A percentile compares a stretch with the other conserved stretches of the same genome.
Evolutionary conservation across 345 rosid genomes (phyloP).

Genomic region (Murraya paniculata): DNA sequence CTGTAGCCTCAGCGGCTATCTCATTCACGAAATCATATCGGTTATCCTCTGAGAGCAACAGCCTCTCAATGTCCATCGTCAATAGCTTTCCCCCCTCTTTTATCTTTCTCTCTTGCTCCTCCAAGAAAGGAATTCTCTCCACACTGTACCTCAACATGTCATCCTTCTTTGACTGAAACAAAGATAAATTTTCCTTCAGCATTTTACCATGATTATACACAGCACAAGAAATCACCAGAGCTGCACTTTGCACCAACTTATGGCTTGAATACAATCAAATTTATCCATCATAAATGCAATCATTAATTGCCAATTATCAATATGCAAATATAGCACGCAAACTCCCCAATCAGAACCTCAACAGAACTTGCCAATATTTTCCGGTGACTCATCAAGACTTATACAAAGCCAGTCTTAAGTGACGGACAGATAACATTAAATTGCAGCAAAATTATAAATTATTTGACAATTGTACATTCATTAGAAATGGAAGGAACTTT

Average conservation of each 20-base stretch:
- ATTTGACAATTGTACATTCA: neutral
- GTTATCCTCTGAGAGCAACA: conserved; percentile 72
- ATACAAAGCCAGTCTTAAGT: neutral
- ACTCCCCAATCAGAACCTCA: neutral
- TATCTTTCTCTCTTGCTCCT: conserved; percentile 81
- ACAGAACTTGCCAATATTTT: neutral
- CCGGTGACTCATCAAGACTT: neutral
- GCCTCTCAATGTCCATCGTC: conserved; percentile 68
- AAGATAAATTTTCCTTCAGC: neutral
- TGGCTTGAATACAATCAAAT: neutral
- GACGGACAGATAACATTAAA: neutral
- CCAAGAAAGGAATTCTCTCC: conserved; percentile 78
- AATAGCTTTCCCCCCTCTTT: conserved; percentile 57
- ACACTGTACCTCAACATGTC: conserved; percentile 55
- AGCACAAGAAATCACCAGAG: neutral
- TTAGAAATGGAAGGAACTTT: neutral
- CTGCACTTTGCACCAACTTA: neutral
- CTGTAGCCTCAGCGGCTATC: conserved; percentile 83
- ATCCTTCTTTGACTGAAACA: conserved; percentile 65
- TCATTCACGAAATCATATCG: conserved; percentile 72
- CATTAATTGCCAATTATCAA: no score
- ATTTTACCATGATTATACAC: neutral
- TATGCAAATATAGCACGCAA: no score
- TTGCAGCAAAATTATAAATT: neutral
- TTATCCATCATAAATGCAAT: neutral